Evolutionary conservation across 225 moss, liverwort and hornwort species (phyloP), one percentile per base, ranked within the genome.

Genomic region (Polytrichum commune): DNA sequence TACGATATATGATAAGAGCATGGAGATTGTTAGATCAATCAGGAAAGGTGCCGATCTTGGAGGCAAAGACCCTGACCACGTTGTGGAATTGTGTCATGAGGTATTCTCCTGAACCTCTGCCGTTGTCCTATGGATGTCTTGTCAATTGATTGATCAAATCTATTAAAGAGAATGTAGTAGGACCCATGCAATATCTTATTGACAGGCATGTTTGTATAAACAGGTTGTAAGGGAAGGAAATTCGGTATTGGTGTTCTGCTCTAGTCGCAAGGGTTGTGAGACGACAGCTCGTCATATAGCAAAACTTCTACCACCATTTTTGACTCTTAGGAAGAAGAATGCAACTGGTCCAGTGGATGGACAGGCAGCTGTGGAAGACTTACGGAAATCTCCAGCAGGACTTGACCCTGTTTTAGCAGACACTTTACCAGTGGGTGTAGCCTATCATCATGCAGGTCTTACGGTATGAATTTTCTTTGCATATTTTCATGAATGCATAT

Each of bases 401-500:
- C 86, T 97, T 72, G 94, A 94, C 73, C 88, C 89, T 27, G 82
- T 92, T 71, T 81, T 97, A 74, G 94, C 78, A 55, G 89, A 90
- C 66, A 97, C 97, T 5, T 80, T 97, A 64, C 92, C 94, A 77
- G 81, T 76, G 75, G 90, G 97, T 60, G 84, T 97, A 70, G 97
- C 97, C 54, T 97, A 91, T 77, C 97, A 97, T 83, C 97, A 97
- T 78, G 97, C 97, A 54, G 97, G 97, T 76, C 92, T 97, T 62
- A 97, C 91, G 88, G 97, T 97, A 85, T 54, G 72, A 73, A 38
- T 25, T 38, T 54, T 72, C 53, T 1, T 72, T 65, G 30, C 69
- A 64, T 71, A 46, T 16, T 13, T 46, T 13, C 46, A 46, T 46
- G 46, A 46, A 46, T 46, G 16, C 46, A 46, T 46, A 13, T 4